A percentile compares a stretch with the other conserved stretches of the same genome.
Conservation (phyloP, 345 rosid species). For the Nasturtium officinale region DNA sequence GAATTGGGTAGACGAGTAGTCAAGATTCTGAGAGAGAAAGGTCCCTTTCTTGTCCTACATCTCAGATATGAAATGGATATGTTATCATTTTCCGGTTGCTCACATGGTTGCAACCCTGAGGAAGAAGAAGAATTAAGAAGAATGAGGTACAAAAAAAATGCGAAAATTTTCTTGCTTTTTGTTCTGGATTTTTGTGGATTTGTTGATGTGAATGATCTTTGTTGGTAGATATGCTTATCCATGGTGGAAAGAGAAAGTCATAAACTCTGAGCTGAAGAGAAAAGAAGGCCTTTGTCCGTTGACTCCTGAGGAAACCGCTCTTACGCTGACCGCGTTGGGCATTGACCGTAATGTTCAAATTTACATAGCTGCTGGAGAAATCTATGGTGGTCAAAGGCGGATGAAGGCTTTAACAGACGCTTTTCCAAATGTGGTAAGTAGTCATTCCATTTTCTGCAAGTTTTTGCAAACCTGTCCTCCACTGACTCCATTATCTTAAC, state of each 20-base stretch:
- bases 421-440: constrained; percentile 88
- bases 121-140: constrained; percentile 84
- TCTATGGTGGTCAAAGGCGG: constrained; percentile 81
- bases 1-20: constrained; percentile 80
- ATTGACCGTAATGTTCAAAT: constrained; percentile 79
- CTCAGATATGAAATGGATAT: constrained; percentile 98
- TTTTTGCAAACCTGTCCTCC: neutral
- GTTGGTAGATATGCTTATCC: constrained; percentile 74
- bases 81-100: constrained; percentile 96
- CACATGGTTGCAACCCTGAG: constrained; percentile 76
- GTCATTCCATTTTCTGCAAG: neutral
- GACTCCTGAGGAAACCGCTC: constrained; percentile 95
- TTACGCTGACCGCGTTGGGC: constrained; percentile 70
- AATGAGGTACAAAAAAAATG: constrained; percentile 60
- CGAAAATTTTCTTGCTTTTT: constrained; percentile 13
- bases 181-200: constrained; percentile 6
- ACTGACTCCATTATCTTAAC: constrained; percentile 20
- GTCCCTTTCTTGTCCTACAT: constrained; percentile 89
- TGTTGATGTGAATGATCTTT: constrained; percentile 21
- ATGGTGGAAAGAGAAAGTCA: constrained; percentile 87
- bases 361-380: constrained; percentile 96
- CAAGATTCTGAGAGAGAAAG: constrained; percentile 70
- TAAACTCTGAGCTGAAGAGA: constrained; percentile 81
- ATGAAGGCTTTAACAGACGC: constrained; percentile 59
- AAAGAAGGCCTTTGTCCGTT: constrained; percentile 91